phyloP scores from a whole-genome alignment of 345 rosid species.

The Kandelia obovata region DNA sequence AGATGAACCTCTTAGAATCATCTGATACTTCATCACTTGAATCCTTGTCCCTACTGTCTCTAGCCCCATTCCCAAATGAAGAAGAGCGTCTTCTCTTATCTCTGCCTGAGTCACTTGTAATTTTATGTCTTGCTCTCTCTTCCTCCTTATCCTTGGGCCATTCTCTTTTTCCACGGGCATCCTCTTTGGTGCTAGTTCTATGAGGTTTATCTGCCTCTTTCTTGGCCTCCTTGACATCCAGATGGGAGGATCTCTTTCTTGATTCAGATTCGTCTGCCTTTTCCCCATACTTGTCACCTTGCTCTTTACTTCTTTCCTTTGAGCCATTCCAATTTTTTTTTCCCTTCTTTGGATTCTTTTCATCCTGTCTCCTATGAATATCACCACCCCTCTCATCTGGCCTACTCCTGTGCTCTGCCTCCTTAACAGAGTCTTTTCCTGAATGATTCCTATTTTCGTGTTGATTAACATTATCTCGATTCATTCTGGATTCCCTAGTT shows the following conservation, averaged over 20 bases:
- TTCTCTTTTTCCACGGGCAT: constrained; percentile 42
- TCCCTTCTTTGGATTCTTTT: constrained; percentile 45
- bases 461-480: constrained; percentile 32
- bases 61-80: constrained; percentile 50
- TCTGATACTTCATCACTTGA: constrained; percentile 68
- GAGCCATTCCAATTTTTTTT: constrained; percentile 47
- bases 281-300: constrained; percentile 38
- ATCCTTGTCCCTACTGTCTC: constrained; percentile 49
- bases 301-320: constrained; percentile 47
- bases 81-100: constrained; percentile 67
- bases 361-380: constrained; percentile 37
- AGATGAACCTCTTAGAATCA: constrained; percentile 63
- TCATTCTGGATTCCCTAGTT: constrained; percentile 34
- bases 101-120: constrained; percentile 48
- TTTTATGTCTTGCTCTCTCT: constrained; percentile 45
- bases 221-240: constrained; percentile 45
- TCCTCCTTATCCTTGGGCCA: constrained; percentile 48
- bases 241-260: constrained; percentile 40
- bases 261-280: constrained; percentile 50
- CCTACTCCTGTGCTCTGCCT: constrained; percentile 29
- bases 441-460: constrained; percentile 42
- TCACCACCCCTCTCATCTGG: constrained; percentile 37
- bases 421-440: constrained; percentile 34
- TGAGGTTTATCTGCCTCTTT: constrained; percentile 52
- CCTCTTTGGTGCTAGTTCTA: constrained; percentile 49